Conservation (phyloP, 192 early-diverging fungal genomes). For the Mortierella claussenii region DNA sequence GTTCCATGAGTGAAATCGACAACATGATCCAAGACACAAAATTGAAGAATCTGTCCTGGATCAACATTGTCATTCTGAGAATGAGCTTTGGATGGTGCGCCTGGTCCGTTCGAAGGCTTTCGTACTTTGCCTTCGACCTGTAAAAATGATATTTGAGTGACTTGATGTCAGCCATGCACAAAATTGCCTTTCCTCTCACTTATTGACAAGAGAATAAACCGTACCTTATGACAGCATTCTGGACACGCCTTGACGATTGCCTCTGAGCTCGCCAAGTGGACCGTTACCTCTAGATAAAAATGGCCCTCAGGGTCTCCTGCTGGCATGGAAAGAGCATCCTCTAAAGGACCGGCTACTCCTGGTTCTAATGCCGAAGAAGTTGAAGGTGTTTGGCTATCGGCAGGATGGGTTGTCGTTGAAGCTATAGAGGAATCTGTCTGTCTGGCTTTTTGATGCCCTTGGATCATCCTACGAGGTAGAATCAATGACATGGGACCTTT, state of each 20-base stretch:
- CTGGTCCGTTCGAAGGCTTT: slow-evolving; percentile 45
- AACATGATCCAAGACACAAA: slow-evolving; percentile 38
- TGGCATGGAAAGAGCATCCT: not conserved
- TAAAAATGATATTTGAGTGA: too few relatives aligned
- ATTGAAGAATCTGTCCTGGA: slow-evolving; percentile 45
- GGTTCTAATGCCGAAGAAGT: not conserved
- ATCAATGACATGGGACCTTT: slow-evolving; percentile 45
- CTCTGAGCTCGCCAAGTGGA: slow-evolving; percentile 47
- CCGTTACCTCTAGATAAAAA: slow-evolving; percentile 40
- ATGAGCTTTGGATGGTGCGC: slow-evolving; percentile 36
- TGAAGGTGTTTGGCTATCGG: not conserved
- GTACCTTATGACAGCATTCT: slow-evolving; percentile 50
- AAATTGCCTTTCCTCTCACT: too few relatives aligned
- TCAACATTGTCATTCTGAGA: slow-evolving; percentile 25
- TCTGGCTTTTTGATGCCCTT: slow-evolving; percentile 40
- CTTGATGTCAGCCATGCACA: too few relatives aligned
- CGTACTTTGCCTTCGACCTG: slow-evolving; percentile 49
- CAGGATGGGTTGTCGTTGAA: not conserved
- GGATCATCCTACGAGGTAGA: slow-evolving; percentile 38
- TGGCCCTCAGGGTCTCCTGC: slow-evolving; percentile 25
- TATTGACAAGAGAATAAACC: too few relatives aligned
- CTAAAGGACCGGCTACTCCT: slow-evolving; percentile 3
- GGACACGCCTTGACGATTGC: slow-evolving; percentile 47
- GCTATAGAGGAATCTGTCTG: slow-evolving; percentile 14
- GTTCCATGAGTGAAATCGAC: slow-evolving; percentile 47